These are phyloP conservation scores for Beta vulgaris DNA, from an alignment of 148 eudicot species.

Conservation along the genomic window DNA sequence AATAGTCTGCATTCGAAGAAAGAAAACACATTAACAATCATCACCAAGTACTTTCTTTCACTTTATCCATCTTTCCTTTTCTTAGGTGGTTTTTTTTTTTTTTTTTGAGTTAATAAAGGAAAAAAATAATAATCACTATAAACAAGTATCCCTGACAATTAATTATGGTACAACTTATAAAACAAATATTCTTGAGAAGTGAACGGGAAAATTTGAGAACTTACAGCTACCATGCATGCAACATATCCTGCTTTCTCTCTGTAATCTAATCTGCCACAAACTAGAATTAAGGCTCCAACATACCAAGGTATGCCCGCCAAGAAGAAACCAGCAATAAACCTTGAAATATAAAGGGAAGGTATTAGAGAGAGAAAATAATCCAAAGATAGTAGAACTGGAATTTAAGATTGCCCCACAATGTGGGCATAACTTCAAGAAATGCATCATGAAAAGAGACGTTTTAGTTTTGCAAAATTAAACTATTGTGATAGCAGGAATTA, in stretches of 20 bases:
- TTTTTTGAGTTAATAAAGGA: no score
- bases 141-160: not conserved
- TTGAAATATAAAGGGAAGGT: slow-evolving; percentile 20
- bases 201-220: slow-evolving; percentile 22
- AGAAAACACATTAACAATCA: not conserved
- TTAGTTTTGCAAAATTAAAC: not conserved
- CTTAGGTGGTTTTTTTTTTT: no score
- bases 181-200: not conserved
- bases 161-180: not conserved
- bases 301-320: slow-evolving; percentile 88
- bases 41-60: not conserved
- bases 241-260: slow-evolving; percentile 92
- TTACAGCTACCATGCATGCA: slow-evolving; percentile 83
- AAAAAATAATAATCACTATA: not conserved
- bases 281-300: slow-evolving; percentile 72
- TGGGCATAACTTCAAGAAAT: not conserved
- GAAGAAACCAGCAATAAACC: slow-evolving; percentile 83
- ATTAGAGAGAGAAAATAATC: not conserved
- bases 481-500: not conserved
- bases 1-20: slow-evolving; percentile 52
- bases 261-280: slow-evolving; percentile 69
- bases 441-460: not conserved
- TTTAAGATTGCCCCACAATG: not conserved
- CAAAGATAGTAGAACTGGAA: not conserved
- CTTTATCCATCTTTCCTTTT: no score